Evolutionary conservation across 257 asterid genomes (phyloP), one percentile per base, ranked within the genome.

Genomic region (Solanum virginianum): DNA sequence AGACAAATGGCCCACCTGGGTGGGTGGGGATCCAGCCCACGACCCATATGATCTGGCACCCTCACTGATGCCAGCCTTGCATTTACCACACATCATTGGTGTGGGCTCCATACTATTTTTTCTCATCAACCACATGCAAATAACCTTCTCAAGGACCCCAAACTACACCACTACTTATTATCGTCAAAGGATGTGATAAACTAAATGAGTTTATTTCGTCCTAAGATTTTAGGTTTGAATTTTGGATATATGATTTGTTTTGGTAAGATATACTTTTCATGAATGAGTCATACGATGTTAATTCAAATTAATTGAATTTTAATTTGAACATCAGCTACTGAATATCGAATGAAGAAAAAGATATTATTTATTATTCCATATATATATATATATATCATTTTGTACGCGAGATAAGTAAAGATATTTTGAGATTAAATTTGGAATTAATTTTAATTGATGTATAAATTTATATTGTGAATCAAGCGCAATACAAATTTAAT

Each of bases 51-150:
- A 95, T 92, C 95, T 95, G 98, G 98, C 97, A 90, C 88, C 69
- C 90, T 87, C 84, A 92, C 93, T 93, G 94, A 91, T 89, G 97
- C 95, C 98, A 95, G 98, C 91, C 98, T 92, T 91, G 95, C 95
- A 91, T 57, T 91, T 90, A 81, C 92, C 88, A 89, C 88, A 86
- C 93, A 93, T 95, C 91, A 93, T 92, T 95, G 91, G 86, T 45
- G 56, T 89, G 95, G 98, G 90, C 8, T 93, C 97, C 84, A 3
- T 36, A 12, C 56, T 88, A 62, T 60, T 84, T 68, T 82, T 68
- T 82, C 85, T 68, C 89, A 83, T 75, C 94, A 90, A 85, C 92
- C 94, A 89, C 96, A 90, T 92, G 98, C 95, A 91, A 91, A 86
- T 60, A 80, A 89, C 87, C 57, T 47, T 72, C 54, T 77, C 87